phyloP scores from a whole-genome alignment of 352 stramenopile species.

The Blastocystis sp. region DNA sequence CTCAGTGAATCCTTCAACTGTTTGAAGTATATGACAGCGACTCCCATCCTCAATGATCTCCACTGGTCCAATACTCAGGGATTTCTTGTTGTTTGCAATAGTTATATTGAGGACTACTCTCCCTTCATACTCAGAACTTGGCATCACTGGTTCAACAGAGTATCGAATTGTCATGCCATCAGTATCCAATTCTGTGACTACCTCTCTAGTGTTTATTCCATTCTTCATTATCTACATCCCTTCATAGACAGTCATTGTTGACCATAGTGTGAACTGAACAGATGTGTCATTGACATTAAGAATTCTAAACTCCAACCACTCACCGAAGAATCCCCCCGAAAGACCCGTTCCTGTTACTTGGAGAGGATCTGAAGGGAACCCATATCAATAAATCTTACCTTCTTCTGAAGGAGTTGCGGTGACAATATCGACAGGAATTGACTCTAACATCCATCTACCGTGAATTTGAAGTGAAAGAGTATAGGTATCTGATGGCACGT shows the following conservation, averaged over 20 bases:
- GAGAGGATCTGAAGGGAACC: not conserved
- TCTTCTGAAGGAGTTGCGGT: too few species aligned
- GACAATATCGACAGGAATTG: too few species aligned
- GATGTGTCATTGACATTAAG: too few species aligned
- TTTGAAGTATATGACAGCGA: not conserved
- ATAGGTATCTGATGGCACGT: not conserved
- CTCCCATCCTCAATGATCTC: slow-evolving; percentile 7
- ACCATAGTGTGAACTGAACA: too few species aligned
- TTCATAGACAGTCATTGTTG: too few species aligned
- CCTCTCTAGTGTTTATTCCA: not conserved
- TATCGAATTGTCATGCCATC: not conserved
- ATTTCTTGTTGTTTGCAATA: not conserved
- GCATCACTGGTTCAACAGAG: not conserved
- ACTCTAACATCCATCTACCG: not conserved
- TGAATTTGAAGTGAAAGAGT: not conserved
- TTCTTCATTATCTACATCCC: too few species aligned
- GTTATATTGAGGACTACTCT: not conserved
- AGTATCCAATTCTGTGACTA: not conserved
- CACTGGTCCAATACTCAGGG: not conserved
- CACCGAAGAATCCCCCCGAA: not conserved
- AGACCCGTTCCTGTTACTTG: not conserved
- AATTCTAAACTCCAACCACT: not conserved
- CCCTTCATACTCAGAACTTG: not conserved
- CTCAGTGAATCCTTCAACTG: not conserved
- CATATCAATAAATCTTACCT: too few species aligned